Conservation (phyloP, 2,329 filamentous ascomycete genomes). For the Colletotrichum somersetense region DNA sequence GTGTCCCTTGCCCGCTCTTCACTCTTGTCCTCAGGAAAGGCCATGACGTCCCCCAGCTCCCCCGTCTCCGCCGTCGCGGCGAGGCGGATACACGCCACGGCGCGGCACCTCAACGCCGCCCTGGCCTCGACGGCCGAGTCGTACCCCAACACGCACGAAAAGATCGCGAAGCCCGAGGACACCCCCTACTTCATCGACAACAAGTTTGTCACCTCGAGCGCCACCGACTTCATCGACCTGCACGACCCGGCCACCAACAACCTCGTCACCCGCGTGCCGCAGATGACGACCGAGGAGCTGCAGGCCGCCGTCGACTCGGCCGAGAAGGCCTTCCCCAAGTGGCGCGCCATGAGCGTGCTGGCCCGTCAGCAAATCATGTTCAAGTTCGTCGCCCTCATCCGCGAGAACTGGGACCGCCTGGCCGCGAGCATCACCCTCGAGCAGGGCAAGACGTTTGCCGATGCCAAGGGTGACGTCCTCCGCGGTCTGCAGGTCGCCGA, state of each 20-base stretch:
- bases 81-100: conserved; percentile 69
- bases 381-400: conserved; percentile 82
- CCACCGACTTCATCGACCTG: conserved; percentile 82
- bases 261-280: conserved; percentile 84
- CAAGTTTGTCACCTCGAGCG: conserved; percentile 76
- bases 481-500: conserved; percentile 88
- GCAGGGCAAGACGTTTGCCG: conserved; percentile 89
- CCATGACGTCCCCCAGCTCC: conserved; percentile 43
- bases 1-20: conserved; percentile 46
- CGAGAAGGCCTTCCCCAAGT: conserved; percentile 79
- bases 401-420: conserved; percentile 87
- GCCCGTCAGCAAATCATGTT: conserved; percentile 88
- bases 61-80: conserved; percentile 54
- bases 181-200: conserved; percentile 89
- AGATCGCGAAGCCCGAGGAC: conserved; percentile 74
- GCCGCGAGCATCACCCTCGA: conserved; percentile 88
- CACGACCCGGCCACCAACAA: conserved; percentile 89
- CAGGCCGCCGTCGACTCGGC: conserved; percentile 81
- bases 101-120: conserved; percentile 66
- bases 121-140: conserved; percentile 68
- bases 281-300: conserved; percentile 84
- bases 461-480: conserved; percentile 85
- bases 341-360: conserved; percentile 79
- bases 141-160: conserved; percentile 80
- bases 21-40: conserved; percentile 44